These are phyloP conservation scores for Posidonia australis DNA, from an alignment of 106 monocot species.

Conservation along the genomic window DNA sequence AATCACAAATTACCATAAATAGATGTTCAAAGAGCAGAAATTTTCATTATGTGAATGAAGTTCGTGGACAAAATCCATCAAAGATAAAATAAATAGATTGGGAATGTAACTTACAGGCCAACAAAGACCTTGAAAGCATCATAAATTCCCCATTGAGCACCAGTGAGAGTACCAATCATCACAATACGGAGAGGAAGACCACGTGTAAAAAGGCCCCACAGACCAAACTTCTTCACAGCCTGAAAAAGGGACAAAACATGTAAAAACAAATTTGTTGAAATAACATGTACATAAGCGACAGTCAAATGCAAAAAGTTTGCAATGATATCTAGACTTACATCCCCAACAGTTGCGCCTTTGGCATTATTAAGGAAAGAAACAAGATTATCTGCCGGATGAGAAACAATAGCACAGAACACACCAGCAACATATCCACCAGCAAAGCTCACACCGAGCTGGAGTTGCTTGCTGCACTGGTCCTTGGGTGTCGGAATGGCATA, in stretches of 20 bases:
- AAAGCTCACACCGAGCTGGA: constrained; percentile 72
- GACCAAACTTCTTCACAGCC: constrained; percentile 64
- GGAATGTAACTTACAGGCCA: constrained; percentile 49
- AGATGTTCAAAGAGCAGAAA: neutral
- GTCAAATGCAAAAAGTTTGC: neutral
- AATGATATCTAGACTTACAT: constrained; percentile 27
- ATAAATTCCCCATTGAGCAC: constrained; percentile 72
- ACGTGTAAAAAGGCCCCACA: constrained; percentile 65
- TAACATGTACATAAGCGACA: neutral
- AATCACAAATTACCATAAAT: neutral
- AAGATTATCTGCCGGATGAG: constrained; percentile 77
- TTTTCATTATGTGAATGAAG: neutral
- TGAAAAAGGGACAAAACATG: constrained; percentile 19
- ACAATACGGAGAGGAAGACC: constrained; percentile 71
- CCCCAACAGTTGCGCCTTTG: constrained; percentile 61
- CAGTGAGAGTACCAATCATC: constrained; percentile 71
- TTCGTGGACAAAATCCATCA: too few species aligned
- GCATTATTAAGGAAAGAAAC: constrained; percentile 79
- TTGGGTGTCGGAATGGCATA: constrained; percentile 62
- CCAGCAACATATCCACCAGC: constrained; percentile 75
- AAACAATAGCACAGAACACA: constrained; percentile 57
- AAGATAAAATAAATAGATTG: neutral
- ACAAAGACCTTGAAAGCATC: constrained; percentile 75
- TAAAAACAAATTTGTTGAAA: neutral
- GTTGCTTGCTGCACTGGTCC: constrained; percentile 56